Evolutionary conservation across 176 grass and related monocot genomes (phyloP).

Genomic region (Carex kokanica): DNA sequence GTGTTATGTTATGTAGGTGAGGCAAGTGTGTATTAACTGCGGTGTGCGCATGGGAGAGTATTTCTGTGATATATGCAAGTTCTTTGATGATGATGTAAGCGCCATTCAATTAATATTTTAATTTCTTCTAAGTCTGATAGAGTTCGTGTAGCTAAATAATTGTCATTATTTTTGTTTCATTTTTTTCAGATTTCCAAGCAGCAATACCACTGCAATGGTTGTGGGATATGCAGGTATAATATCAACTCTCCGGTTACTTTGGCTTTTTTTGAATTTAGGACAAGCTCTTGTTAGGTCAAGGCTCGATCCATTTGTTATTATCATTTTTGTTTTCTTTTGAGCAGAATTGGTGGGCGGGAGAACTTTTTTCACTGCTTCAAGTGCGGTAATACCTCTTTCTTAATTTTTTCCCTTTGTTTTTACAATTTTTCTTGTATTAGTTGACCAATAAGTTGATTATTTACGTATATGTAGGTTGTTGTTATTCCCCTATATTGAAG

Average conservation of each 20-base stretch:
- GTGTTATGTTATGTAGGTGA: constrained; percentile 50
- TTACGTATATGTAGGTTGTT: constrained; percentile 56
- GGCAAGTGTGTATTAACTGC: constrained; percentile 66
- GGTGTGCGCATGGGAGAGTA: constrained; percentile 85
- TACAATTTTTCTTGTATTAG: neutral
- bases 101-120: constrained; percentile 12
- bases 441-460: constrained; percentile 1
- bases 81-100: constrained; percentile 94
- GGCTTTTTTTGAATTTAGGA: neutral
- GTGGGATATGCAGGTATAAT: constrained; percentile 84
- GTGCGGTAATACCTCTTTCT: constrained; percentile 52
- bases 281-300: neutral
- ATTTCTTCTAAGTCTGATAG: neutral
- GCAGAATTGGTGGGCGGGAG: constrained; percentile 81
- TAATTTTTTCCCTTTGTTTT: neutral
- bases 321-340: constrained; percentile 21
- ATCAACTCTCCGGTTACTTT: neutral
- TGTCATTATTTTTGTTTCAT: constrained; percentile 21
- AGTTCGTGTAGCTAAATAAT: neutral
- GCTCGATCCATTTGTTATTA: neutral
- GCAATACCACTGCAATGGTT: constrained; percentile 86
- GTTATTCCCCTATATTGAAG: constrained; percentile 70
- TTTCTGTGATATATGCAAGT: constrained; percentile 85
- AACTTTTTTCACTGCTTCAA: constrained; percentile 93
- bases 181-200: constrained; percentile 72